Conservation (phyloP, 1,139 yeast species). For the Candida mesenterica region DNA sequence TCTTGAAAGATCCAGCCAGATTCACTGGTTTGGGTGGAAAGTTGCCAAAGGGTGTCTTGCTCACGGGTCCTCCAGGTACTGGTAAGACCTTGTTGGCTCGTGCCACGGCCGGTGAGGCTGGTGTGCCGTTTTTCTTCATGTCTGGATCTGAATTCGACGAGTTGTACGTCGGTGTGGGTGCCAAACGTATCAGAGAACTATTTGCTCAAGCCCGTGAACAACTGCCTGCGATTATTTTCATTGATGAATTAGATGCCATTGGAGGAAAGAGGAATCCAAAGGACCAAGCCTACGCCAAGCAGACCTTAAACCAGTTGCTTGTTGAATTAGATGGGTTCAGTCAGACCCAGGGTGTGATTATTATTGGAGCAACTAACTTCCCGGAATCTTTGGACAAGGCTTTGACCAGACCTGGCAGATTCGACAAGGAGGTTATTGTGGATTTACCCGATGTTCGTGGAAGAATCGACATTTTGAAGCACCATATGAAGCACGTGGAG, state of each 20-base stretch:
- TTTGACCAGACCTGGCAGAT: slow-evolving; percentile 96
- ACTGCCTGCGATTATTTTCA: slow-evolving; percentile 95
- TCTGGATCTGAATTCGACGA: slow-evolving; percentile 98
- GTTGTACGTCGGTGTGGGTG: slow-evolving; percentile 98
- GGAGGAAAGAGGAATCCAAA: slow-evolving; percentile 97
- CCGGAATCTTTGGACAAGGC: slow-evolving; percentile 97
- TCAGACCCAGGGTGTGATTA: slow-evolving; percentile 88
- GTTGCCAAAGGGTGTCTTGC: slow-evolving; percentile 91
- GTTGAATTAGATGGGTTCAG: slow-evolving; percentile 97
- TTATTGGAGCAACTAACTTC: slow-evolving; percentile 97
- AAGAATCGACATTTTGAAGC: slow-evolving; percentile 86
- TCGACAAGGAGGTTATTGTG: slow-evolving; percentile 92
- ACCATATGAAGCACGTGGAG: slow-evolving; percentile 90
- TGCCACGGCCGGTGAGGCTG: slow-evolving; percentile 99
- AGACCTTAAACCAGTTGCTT: slow-evolving; percentile 89
- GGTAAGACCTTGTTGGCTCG: slow-evolving; percentile 97
- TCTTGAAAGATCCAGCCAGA: slow-evolving; percentile 91
- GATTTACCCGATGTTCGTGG: slow-evolving; percentile 98
- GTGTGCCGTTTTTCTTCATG: slow-evolving; percentile 98
- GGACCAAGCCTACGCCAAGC: slow-evolving; percentile 97
- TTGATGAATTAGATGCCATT: slow-evolving; percentile 96
- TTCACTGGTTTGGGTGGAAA: slow-evolving; percentile 97
- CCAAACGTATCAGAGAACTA: slow-evolving; percentile 92
- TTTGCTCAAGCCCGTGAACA: slow-evolving; percentile 91
- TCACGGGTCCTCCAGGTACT: slow-evolving; percentile 99